Evolutionary conservation across 2,329 filamentous ascomycete species (phyloP), one percentile per base, ranked within the genome.

Genomic region (Elsinoe arachidis): DNA sequence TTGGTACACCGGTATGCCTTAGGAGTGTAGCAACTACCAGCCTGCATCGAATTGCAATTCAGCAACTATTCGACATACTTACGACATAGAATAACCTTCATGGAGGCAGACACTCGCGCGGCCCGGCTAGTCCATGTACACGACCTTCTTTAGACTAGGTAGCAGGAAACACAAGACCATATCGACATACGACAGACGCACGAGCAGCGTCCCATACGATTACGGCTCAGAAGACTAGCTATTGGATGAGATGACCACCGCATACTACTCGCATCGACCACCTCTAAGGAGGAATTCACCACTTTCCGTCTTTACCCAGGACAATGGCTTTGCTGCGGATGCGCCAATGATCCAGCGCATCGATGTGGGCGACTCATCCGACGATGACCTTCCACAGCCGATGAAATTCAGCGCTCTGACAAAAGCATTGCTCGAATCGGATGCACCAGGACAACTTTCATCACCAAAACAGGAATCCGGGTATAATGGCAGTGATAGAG

Each of bases 361-460:
- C 62, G 68, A 75, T 66, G 74, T 85, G 63, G 85, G 88, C 65
- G 91, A 96, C 68, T 91, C 96, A 68, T 96, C 89, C 76, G 92
- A 96, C 72, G 92, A 96, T 67, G 92, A 96, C 72, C 88, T 95
- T 26, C 87, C 88, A 14, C 86, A 74, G 55, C 90, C 90, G 65
- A 90, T 93, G 82, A 95, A 93, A 74, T 87, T 96, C 69, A 96
- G 90, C 69, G 90, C 91, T 65, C 82, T 93, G 63, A 95, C 92
- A 51, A 92, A 93, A 68, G 91, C 90, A 17, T 78, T 96, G 14
- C 78, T 96, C 55, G 78, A 78, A 54, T 76, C 76, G 60, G 77
- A 78, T 62, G 75, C 71, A 21, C 82, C 83, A 58, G 82, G 85
- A 43, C 80, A 81, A 52, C 79, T 75, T 2, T 78, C 81, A 7